Conservation (phyloP, 805 yeast species). For the Suhomyces sp. region DNA sequence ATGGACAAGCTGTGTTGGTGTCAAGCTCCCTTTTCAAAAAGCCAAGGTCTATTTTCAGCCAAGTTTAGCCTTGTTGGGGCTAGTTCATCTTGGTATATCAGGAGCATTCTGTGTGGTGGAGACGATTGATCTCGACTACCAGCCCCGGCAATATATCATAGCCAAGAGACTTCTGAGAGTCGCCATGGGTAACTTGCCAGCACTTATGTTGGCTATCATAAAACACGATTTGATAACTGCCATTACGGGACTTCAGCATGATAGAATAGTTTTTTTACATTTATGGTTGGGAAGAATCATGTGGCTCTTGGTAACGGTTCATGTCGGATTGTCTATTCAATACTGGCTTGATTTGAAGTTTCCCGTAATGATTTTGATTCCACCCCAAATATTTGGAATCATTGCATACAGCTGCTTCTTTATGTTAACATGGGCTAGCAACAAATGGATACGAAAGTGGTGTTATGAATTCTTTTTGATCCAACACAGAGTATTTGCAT, state of each 20-base stretch:
- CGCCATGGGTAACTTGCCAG: conserved; percentile 39
- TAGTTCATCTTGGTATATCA: conserved; percentile 26
- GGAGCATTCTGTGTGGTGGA: conserved; percentile 26
- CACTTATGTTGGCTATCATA: conserved; percentile 32
- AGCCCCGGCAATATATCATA: conserved; percentile 37
- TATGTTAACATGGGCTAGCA: conserved; percentile 34
- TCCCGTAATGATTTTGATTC: conserved; percentile 39
- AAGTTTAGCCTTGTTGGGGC: conserved; percentile 29
- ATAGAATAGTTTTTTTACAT: conserved; percentile 38
- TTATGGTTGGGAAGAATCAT: conserved; percentile 44
- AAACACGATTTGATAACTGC: conserved; percentile 40
- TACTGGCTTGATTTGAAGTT: conserved; percentile 44
- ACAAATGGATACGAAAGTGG: conserved; percentile 32
- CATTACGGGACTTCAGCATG: conserved; percentile 41
- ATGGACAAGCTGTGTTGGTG: conserved; percentile 22
- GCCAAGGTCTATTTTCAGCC: conserved; percentile 39
- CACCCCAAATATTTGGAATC: conserved; percentile 51
- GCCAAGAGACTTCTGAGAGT: conserved; percentile 43
- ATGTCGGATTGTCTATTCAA: conserved; percentile 26
- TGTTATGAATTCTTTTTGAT: conserved; percentile 44
- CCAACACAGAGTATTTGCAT: conserved; percentile 41
- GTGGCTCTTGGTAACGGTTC: conserved; percentile 35
- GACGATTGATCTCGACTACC: conserved; percentile 39
- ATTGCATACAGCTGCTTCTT: conserved; percentile 40
- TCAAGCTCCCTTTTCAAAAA: conserved; percentile 19